Evolutionary conservation across 768 basidiomycete genomes (phyloP), one percentile per base, ranked within the genome.

Genomic region (Wakefieldia striispora): DNA sequence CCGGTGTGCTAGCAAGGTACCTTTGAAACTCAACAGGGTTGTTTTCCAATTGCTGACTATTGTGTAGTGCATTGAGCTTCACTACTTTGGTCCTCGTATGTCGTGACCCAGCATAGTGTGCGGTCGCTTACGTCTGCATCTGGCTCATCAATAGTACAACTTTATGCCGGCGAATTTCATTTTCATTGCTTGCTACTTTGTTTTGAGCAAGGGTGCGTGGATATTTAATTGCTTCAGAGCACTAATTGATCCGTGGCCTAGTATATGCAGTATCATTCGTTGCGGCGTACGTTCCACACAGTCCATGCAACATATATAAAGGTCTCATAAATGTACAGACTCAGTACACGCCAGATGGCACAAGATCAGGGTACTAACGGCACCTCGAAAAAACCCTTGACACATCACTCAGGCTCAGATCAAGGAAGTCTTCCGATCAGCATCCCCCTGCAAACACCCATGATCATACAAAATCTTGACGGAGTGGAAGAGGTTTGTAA

Each of bases 211-310:
- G 70, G 56, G 84, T 84, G 60, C 55, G 83, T 64, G 23, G 3
- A 34, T 21, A 21, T 6, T 40, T 31, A n/a, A 38, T n/a, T 14
- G 17, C 38, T 16, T 37, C n/a, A 7, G 21, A 21, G 16, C 53
- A 14, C 24, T 36, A 40, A 45, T 40, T 51, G 40, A 39, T 43
- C 24, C 41, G 24, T 50, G 11, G 24, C 41, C 27, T 47, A 83
- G 82, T 84, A n/a, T 82, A 84, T 53, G 79, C 76, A 0, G 77
- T 81, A 43, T 84, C 83, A n/a, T 75, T 83, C 64, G 69, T 86
- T 61, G 82, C 84, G 34, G 81, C 84, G 81, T 83, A 59, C 44
- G 79, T 68, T 37, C 29, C 37, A 17, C 35, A n/a, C 20, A 2
- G 2, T 3, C 0, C 16, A 17, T 40, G 24, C 16, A 20, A 19